Evolutionary conservation across 352 stramenopile species (phyloP).

Genomic region (Nothophytophthora sp.): DNA sequence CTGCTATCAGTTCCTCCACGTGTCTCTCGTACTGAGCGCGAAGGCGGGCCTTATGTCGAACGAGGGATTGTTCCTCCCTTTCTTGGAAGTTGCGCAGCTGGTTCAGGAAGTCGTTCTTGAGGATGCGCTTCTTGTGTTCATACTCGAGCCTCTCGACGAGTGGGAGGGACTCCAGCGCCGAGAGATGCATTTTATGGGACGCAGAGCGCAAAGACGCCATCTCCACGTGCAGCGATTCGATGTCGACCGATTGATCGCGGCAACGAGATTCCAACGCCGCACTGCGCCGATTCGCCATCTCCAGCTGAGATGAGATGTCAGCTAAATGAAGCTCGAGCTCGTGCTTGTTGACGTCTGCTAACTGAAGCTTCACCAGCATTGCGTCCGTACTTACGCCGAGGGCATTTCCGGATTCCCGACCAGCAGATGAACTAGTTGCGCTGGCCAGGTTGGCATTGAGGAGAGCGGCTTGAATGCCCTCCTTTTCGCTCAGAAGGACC

Average conservation of each 20-base stretch:
- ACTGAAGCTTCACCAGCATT: conserved; percentile 65
- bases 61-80: conserved; percentile 64
- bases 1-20: conserved; percentile 59
- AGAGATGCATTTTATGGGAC: conserved; percentile 50
- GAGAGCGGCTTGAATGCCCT: conserved; percentile 35
- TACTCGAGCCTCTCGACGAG: conserved; percentile 62
- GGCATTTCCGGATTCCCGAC: conserved; percentile 8
- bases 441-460: conserved; percentile 31
- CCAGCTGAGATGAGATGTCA: conserved; percentile 48
- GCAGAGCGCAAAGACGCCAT: conserved; percentile 48
- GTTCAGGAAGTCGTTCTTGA: conserved; percentile 57
- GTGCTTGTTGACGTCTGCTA: conserved; percentile 51
- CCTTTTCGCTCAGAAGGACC: conserved; percentile 33
- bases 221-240: conserved; percentile 55
- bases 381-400: conserved; percentile 31
- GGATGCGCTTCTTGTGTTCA: conserved; percentile 71
- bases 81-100: conserved; percentile 75
- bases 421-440: conserved; percentile 10
- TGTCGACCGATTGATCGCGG: conserved; percentile 48
- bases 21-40: conserved; percentile 65
- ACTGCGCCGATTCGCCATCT: conserved; percentile 40
- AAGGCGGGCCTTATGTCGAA: conserved; percentile 63
- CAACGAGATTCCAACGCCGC: conserved; percentile 44
- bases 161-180: conserved; percentile 51
- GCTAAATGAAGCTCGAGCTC: conserved; percentile 56